Conservation (phyloP, 306 rosid genomes). For the Fragaria nilgerrensis region DNA sequence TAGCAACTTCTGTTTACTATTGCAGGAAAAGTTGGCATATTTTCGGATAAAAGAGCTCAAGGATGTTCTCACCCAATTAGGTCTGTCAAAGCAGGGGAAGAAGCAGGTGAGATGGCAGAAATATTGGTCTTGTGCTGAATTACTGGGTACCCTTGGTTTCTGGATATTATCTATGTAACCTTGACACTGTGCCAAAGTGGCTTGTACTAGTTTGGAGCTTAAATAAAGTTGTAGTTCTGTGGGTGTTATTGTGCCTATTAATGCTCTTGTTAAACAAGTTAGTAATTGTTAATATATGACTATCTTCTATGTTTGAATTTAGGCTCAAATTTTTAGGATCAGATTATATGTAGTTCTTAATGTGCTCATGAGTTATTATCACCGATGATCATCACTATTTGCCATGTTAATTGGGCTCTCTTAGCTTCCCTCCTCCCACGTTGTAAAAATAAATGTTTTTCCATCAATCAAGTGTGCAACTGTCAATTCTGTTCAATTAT, state of each 20-base stretch:
- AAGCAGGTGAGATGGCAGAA: slow-evolving; percentile 71
- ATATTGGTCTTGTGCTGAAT: slow-evolving; percentile 21
- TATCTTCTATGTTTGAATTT: neutral
- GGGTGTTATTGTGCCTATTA: neutral
- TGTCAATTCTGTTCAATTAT: neutral
- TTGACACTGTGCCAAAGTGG: slow-evolving; percentile 1
- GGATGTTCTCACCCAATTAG: slow-evolving; percentile 82
- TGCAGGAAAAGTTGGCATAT: slow-evolving; percentile 73
- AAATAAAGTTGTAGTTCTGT: neutral
- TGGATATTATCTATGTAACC: slow-evolving; percentile 1
- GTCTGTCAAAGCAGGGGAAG: slow-evolving; percentile 96
- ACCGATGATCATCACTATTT: neutral
- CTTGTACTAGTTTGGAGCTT: neutral
- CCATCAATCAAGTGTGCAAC: neutral
- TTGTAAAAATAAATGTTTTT: neutral
- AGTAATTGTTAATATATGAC: neutral
- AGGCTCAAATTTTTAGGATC: neutral
- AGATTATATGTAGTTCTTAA: neutral
- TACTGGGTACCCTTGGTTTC: slow-evolving; percentile 7
- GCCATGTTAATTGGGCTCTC: neutral
- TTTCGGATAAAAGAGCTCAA: slow-evolving; percentile 94
- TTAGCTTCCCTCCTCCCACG: neutral
- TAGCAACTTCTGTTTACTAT: slow-evolving; percentile 10
- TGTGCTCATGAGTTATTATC: too few species aligned
- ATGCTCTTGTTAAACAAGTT: neutral